A percentile compares a stretch with the other conserved stretches of the same genome.
Conservation (phyloP, 257 asterid genomes). For the Agastache rugosa region DNA sequence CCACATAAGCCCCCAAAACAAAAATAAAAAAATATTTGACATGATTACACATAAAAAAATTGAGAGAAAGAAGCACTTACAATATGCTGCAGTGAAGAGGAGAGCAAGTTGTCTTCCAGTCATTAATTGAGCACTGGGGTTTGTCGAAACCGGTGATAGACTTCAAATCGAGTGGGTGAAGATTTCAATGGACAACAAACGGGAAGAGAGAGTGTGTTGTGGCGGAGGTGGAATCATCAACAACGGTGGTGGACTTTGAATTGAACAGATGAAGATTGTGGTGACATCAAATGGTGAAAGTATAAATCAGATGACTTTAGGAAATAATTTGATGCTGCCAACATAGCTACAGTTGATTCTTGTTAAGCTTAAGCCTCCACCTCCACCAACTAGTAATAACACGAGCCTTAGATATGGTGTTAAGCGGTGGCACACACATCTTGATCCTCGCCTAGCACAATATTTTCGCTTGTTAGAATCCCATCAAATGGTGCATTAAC, state of each 20-base stretch:
- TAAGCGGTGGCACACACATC: constrained; percentile 23
- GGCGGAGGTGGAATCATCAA: too few species aligned
- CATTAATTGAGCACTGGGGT: too few species aligned
- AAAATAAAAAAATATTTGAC: background rate
- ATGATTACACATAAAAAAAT: background rate
- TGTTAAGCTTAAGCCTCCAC: too few species aligned
- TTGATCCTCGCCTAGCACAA: constrained; percentile 30
- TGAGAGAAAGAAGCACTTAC: background rate
- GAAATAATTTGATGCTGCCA: background rate
- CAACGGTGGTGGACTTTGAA: too few species aligned
- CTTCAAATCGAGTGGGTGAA: too few species aligned
- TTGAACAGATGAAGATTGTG: too few species aligned
- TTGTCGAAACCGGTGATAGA: too few species aligned
- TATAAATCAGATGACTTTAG: background rate
- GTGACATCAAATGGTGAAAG: too few species aligned
- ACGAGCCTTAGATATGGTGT: background rate
- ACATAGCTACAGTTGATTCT: too few species aligned
- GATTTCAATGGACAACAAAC: too few species aligned
- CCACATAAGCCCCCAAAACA: background rate
- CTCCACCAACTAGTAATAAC: background rate
- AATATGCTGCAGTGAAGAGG: background rate
- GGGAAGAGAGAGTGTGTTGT: too few species aligned
- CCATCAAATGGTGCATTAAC: constrained; percentile 33
- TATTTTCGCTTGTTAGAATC: constrained; percentile 25
- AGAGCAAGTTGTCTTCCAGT: background rate